Base-by-base conservation (phyloP, 2,329 filamentous ascomycete species). In the Tolypocladium ovalisporum region DNA sequence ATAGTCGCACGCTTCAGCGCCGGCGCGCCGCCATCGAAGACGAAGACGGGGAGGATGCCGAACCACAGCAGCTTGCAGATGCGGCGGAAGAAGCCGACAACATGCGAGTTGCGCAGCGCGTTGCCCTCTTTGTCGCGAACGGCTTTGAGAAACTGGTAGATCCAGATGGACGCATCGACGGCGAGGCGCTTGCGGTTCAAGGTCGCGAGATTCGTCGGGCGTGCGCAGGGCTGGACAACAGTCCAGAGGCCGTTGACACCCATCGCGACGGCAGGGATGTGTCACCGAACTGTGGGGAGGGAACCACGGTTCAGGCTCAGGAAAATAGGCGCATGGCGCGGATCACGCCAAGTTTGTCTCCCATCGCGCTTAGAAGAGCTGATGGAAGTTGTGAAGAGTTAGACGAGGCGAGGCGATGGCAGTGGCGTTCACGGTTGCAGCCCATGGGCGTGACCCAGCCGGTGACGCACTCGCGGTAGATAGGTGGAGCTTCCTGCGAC, bases 101-200 rank as follows among this genome's bases (percentile, higher is more conserved):
- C 84, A 68, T 99, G 94, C 35, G 90, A 93, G 75, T 97, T 99
- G 62, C 92, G 90, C 55, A 99, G 79, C 1, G 94, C 94, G 68
- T 99, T 96, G 56, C 94, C 94, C 73, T 99, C 94, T 68, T 97
- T 97, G 75, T 99, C 94, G 66, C 94, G 92, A 13, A 99, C 94
- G 12, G 95, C 94, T 76, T 99, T 99, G 66, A 99, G 84, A 68
- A 99, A 99, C 70, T 99, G 94, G 79, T 99, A 99, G 66, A 99
- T 97, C 94, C 94, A 99, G 70, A 99, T 99, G 15, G 92, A 97
- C 58, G 95, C 94, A 75, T 99, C 94, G 63, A 99, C 90, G 52
- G 94, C 95, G 54, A 99, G 87, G 19, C 94, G 90, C 75, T 96
- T 97, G 65, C 89, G 90, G 72, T 97, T 97, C 60, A 99, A 85